phyloP scores from a whole-genome alignment of 2,329 filamentous ascomycete genomes.

The Lachnellula cervina region DNA sequence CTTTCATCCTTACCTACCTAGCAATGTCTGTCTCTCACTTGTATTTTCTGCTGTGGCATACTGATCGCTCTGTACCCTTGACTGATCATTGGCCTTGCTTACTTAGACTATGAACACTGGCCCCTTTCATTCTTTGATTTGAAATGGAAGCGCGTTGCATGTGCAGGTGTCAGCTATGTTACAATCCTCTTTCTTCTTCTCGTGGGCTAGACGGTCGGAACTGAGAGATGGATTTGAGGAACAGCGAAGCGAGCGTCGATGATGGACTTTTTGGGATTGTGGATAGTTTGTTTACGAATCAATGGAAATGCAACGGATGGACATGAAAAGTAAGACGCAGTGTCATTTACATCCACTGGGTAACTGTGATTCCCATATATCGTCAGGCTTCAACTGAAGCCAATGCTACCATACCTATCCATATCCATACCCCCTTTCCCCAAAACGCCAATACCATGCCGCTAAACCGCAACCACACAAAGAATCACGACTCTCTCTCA shows the following conservation, averaged over 20 bases:
- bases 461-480: conserved; percentile 26
- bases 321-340: not conserved
- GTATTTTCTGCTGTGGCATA: not conserved
- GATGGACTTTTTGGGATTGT: not conserved
- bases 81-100: conserved; percentile 31
- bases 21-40: conserved; percentile 2
- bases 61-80: conserved; percentile 3
- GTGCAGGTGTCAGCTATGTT: not conserved
- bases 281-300: not conserved
- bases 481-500: not conserved
- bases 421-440: conserved; percentile 1
- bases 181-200: conserved; percentile 15
- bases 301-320: not conserved
- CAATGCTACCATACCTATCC: not conserved
- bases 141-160: not conserved
- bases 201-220: conserved; percentile 1
- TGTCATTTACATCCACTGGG: not conserved
- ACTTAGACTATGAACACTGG: conserved; percentile 41
- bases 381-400: not conserved
- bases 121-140: conserved; percentile 9
- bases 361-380: not conserved
- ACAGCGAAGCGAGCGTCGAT: not conserved
- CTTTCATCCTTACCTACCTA: conserved; percentile 10
- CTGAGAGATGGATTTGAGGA: not conserved
- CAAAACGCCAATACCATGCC: conserved; percentile 23